Evolutionary conservation across 192 early-diverging fungal species (phyloP), one percentile per base, ranked within the genome.

Genomic region (Helicostylum pulchrum): DNA sequence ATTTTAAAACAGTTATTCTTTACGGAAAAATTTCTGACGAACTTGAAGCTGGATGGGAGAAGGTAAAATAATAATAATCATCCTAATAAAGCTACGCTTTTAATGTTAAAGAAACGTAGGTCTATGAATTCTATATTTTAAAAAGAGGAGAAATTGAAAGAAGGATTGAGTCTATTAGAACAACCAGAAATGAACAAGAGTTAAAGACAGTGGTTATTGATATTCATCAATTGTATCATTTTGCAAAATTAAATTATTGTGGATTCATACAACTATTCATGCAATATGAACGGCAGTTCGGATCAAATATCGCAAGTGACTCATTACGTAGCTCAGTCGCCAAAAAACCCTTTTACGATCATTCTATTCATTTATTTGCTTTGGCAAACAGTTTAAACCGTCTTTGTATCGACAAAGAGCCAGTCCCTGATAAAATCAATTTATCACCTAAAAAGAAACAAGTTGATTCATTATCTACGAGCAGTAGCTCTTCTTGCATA

Each of bases 81-180:
- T 9, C 20, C 26, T 21, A 45, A 3, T 52, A 34, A 51, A 51
- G 31, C 50, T 32, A 14, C 15, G 44, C 53, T 17, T 64, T 39
- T 50, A 23, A 26, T 47, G 20, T 45, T 26, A 20, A 53, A 47
- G 30, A 10, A 39, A 30, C 5, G 30, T 20, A 65, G 64, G 64
- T 46, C 30, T 53, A 55, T 19, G 64, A 55, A 17, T 65, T 65
- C 23, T 53, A 20, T 32, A 56, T 17, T 36, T 11, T 65, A 12
- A 65, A 65, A 55, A 43, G 39, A 30, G 53, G 53, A 15, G 64
- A 65, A 65, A 65, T 65, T 44, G 49, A 65, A 20, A 36, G 52
- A 57, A 20, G 64, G 20, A 31, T 55, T 20, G 14, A 21, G 32
- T 56, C 15, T 47, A 31, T 20, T 5, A 46, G 43, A 26, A 21